Conservation (phyloP, 73 alveolate genomes). For the Symbiodinium natans region DNA sequence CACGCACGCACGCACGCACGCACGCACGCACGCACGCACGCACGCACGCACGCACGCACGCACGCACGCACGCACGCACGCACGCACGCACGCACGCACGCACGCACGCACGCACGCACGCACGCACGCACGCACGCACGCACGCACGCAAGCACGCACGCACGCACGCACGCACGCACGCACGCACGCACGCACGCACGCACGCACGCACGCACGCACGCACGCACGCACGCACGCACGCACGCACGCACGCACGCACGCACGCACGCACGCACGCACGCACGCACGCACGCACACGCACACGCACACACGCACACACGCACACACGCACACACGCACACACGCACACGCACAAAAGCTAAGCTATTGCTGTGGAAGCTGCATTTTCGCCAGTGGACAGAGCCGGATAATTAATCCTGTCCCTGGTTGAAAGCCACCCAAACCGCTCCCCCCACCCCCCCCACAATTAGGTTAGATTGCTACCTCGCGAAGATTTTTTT, state of each 20-base stretch:
- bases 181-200: slow-evolving; percentile 32
- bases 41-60: slow-evolving; percentile 41
- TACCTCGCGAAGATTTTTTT: too few relatives aligned
- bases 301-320: slow-evolving; percentile 51
- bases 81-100: slow-evolving; percentile 43
- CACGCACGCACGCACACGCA: slow-evolving; percentile 14
- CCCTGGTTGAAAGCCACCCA: too few relatives aligned
- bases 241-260: slow-evolving; percentile 31
- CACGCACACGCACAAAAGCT: slow-evolving; percentile 19
- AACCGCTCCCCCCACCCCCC: too few relatives aligned
- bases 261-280: slow-evolving; percentile 48
- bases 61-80: slow-evolving; percentile 24
- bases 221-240: slow-evolving; percentile 28
- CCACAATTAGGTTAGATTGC: too few relatives aligned
- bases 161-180: slow-evolving; percentile 60
- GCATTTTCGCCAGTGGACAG: too few relatives aligned
- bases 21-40: slow-evolving; percentile 41
- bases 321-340: slow-evolving; percentile 43
- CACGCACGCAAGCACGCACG: slow-evolving; percentile 56
- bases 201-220: slow-evolving; percentile 37
- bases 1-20: slow-evolving; percentile 43
- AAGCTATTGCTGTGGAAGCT: too few relatives aligned
- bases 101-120: slow-evolving; percentile 41
- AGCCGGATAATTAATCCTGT: too few relatives aligned
- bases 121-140: slow-evolving; percentile 51